A percentile compares a stretch with the other conserved stretches of the same genome.
These are phyloP conservation scores for Kodamaea sp. DNA, from an alignment of 1,139 yeast genomes.

Conservation along the genomic window DNA sequence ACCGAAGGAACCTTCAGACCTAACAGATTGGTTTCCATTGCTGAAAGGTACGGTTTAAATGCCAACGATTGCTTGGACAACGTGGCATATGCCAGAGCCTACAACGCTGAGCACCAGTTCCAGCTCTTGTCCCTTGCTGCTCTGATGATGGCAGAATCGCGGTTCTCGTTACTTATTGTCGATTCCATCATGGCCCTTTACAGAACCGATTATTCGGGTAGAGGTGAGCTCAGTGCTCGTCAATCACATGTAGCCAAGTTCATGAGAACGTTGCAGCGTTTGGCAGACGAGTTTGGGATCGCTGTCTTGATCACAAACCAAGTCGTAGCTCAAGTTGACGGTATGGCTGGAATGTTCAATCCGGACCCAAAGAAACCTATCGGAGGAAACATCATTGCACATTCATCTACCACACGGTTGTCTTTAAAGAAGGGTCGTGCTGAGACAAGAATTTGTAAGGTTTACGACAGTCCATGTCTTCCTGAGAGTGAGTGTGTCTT, in stretches of 20 bases:
- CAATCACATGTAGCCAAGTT: conserved; percentile 93
- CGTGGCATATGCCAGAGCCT: conserved; percentile 96
- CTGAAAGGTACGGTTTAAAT: conserved; percentile 86
- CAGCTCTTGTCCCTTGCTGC: conserved; percentile 88
- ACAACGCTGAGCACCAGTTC: conserved; percentile 94
- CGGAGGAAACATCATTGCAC: conserved; percentile 98
- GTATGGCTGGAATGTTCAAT: conserved; percentile 76
- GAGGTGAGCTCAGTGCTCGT: conserved; percentile 95
- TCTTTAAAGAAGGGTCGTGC: conserved; percentile 89
- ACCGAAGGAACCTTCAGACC: conserved; percentile 98
- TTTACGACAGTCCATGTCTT: conserved; percentile 92
- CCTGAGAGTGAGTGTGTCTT: conserved; percentile 95
- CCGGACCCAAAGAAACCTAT: conserved; percentile 99
- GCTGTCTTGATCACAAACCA: conserved; percentile 98
- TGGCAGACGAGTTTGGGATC: conserved; percentile 97
- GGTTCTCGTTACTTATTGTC: conserved; percentile 79
- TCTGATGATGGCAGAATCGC: conserved; percentile 92
- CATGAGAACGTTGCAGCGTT: conserved; percentile 85
- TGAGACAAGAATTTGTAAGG: conserved; percentile 89
- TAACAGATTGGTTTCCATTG: conserved; percentile 82
- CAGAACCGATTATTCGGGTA: conserved; percentile 92
- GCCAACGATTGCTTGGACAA: conserved; percentile 96
- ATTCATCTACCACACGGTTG: conserved; percentile 90
- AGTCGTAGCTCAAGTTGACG: conserved; percentile 98
- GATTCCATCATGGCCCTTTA: conserved; percentile 97